Evolutionary conservation across 108 stramenopile genomes (phyloP).

Genomic region (Skeletonema marinoi): DNA sequence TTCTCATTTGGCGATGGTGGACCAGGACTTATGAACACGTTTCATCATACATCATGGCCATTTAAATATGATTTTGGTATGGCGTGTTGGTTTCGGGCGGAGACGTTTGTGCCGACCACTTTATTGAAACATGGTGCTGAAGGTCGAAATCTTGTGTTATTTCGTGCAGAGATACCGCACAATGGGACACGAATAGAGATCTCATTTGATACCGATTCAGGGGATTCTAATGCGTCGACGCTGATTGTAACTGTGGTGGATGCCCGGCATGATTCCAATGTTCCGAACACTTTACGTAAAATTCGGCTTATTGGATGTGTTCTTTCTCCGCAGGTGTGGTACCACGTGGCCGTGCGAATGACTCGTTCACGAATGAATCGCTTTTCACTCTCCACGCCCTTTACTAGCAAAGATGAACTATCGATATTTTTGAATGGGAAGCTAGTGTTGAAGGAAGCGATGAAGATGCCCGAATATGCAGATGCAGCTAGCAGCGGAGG

Average conservation of each 20-base stretch:
- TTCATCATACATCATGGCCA: conserved; percentile 61
- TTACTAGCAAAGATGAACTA: conserved; percentile 63
- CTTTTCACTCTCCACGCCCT: conserved; percentile 49
- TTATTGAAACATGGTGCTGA: neutral
- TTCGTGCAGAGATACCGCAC: conserved; percentile 42
- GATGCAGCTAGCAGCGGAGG: conserved; percentile 13
- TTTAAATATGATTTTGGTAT: conserved; percentile 80
- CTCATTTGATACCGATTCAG: conserved; percentile 40
- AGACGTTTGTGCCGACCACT: conserved; percentile 39
- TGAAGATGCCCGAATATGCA: conserved; percentile 60
- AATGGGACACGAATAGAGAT: conserved; percentile 65
- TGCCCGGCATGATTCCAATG: conserved; percentile 24
- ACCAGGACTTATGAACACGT: conserved; percentile 39
- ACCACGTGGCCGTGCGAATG: conserved; percentile 76
- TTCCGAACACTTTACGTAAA: conserved; percentile 11
- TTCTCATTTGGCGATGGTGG: conserved; percentile 59
- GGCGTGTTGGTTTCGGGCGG: conserved; percentile 82
- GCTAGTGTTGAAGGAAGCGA: conserved; percentile 59
- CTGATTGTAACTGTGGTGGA: conserved; percentile 56
- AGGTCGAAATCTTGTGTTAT: conserved; percentile 33
- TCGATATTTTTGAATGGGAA: conserved; percentile 83
- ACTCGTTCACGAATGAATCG: conserved; percentile 66
- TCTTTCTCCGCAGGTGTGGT: conserved; percentile 76
- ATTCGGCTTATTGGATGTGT: conserved; percentile 64
- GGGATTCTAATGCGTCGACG: conserved; percentile 22